Conservation (phyloP, 768 basidiomycete genomes). For the Tremella yokohamensis region DNA sequence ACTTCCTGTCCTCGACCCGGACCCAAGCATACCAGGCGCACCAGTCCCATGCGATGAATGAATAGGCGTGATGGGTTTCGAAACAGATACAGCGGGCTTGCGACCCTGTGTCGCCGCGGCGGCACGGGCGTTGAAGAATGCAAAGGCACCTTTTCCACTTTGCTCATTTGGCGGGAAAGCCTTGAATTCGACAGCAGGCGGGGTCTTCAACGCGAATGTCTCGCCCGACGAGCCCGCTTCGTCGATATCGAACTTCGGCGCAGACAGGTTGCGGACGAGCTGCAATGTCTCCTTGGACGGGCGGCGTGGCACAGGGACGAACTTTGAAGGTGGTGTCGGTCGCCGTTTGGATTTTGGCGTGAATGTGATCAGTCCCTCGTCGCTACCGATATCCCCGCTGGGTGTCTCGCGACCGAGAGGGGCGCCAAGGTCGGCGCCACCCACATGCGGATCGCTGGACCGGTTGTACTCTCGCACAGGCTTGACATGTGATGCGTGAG, state of each 20-base stretch:
- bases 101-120: constrained; percentile 2
- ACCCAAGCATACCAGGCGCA: background rate
- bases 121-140: constrained; percentile 40
- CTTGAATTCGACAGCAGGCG: constrained; percentile 18
- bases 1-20: constrained; percentile 12
- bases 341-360: constrained; percentile 56
- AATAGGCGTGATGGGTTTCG: background rate
- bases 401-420: constrained; percentile 35
- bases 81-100: background rate
- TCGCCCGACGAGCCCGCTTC: constrained; percentile 40
- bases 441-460: constrained; percentile 29
- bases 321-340: constrained; percentile 25
- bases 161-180: constrained; percentile 10
- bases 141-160: constrained; percentile 36
- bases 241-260: constrained; percentile 43
- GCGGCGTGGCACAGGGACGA: constrained; percentile 34
- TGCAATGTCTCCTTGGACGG: constrained; percentile 29
- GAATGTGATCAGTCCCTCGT: constrained; percentile 70
- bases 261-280: constrained; percentile 32
- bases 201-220: constrained; percentile 31
- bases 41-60: constrained; percentile 1
- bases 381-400: constrained; percentile 52
- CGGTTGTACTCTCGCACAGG: constrained; percentile 36
- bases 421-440: constrained; percentile 38
- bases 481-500: constrained; percentile 33